These are phyloP conservation scores for Dimargaris xerosporica DNA, from an alignment of 192 early-diverging fungal species.

Conservation along the genomic window DNA sequence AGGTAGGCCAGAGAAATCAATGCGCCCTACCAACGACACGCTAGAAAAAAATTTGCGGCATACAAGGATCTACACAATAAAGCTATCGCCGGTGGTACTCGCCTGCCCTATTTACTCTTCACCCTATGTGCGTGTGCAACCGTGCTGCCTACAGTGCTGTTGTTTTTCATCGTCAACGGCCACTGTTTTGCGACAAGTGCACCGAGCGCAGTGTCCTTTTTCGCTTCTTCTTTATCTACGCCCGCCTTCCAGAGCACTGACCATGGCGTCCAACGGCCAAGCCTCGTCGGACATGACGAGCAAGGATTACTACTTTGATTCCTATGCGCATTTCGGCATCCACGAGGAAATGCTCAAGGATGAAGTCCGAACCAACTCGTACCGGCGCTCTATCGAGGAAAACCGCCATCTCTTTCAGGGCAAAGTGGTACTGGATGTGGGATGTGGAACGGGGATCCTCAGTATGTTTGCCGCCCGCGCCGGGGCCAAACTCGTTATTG, in stretches of 20 bases:
- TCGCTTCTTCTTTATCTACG: background rate
- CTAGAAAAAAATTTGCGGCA: too few species aligned
- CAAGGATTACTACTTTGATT: constrained; percentile 95
- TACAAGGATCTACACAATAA: too few species aligned
- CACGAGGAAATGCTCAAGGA: constrained; percentile 99
- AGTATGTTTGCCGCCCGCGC: constrained; percentile 99
- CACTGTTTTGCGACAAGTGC: too few species aligned
- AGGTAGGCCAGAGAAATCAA: too few species aligned
- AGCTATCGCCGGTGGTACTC: too few species aligned
- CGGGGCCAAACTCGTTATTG: constrained; percentile 87
- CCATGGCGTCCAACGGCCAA: background rate
- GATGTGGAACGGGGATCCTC: constrained; percentile 96
- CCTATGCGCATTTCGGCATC: constrained; percentile 89
- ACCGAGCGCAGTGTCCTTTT: background rate
- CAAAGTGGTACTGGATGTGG: constrained; percentile 98
- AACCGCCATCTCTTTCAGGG: constrained; percentile 93
- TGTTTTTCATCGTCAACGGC: too few species aligned
- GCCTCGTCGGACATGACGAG: background rate
- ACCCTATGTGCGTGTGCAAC: too few species aligned
- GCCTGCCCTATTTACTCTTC: too few species aligned
- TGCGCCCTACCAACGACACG: too few species aligned
- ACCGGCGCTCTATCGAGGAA: constrained; percentile 87
- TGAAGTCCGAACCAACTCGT: constrained; percentile 82
- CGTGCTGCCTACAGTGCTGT: too few species aligned
- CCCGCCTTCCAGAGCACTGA: background rate